Conservation (phyloP, 2,329 filamentous ascomycete species). For the Aciculosporium take region DNA sequence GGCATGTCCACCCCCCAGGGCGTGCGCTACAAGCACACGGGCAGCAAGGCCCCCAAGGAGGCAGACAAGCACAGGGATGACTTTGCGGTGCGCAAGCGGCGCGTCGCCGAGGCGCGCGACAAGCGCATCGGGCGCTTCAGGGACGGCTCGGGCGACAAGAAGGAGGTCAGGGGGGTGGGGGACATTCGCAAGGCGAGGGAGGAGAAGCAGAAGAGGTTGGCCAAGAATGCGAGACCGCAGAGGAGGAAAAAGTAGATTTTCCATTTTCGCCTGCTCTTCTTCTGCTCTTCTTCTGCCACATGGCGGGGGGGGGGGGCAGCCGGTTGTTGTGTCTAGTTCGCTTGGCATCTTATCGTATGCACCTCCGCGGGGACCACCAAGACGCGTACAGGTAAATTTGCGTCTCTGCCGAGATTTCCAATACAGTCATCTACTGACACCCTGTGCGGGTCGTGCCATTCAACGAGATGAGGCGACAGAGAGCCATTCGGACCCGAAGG, state of each 20-base stretch:
- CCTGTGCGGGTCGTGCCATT: too few relatives aligned
- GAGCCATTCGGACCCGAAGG: too few relatives aligned
- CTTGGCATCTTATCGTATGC: too few relatives aligned
- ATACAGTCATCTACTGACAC: too few relatives aligned
- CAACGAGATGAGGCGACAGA: too few relatives aligned
- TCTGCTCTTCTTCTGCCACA: too few relatives aligned
- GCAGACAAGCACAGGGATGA: constrained; percentile 88
- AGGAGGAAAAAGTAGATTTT: constrained; percentile 37
- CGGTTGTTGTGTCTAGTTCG: too few relatives aligned
- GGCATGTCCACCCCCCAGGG: constrained; percentile 17
- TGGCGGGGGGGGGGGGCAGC: too few relatives aligned
- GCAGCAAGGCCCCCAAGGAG: constrained; percentile 77
- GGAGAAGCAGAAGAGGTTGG: constrained; percentile 58
- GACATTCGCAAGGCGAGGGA: constrained; percentile 76
- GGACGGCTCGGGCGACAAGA: constrained; percentile 57
- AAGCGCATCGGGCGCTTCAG: constrained; percentile 62
- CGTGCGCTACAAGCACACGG: constrained; percentile 66
- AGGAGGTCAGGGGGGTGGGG: constrained; percentile 66
- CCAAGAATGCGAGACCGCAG: constrained; percentile 77
- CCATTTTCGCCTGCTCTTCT: too few relatives aligned
- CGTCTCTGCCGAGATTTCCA: too few relatives aligned
- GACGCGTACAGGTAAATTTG: too few relatives aligned
- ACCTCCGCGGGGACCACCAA: too few relatives aligned
- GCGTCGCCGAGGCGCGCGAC: constrained; percentile 74
- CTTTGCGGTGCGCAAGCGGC: constrained; percentile 81